Percentiles rank a stretch among this genome's conserved stretches.
Conservation (phyloP, 208 protist species). For the Polymyxa betae region DNA sequence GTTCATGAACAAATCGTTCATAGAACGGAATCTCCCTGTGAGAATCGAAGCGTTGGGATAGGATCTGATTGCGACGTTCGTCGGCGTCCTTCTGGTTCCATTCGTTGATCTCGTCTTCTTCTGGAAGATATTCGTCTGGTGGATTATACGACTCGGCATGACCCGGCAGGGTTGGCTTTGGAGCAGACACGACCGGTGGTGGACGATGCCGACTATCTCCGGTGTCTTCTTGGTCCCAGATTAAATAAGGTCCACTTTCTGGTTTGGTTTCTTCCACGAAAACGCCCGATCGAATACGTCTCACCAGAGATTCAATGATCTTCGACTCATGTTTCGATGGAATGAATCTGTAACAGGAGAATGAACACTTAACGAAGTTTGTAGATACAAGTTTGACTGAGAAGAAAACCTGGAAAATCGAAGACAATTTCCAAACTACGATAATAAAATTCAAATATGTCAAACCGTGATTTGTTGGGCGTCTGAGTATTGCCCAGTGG, state of each 20-base stretch:
- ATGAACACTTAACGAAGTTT: background rate
- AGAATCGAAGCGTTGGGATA: constrained; percentile 78
- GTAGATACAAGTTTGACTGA: no score
- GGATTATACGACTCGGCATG: constrained; percentile 97
- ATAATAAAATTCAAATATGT: background rate
- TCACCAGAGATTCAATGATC: constrained; percentile 70
- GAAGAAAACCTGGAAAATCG: constrained; percentile 7
- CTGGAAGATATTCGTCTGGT: constrained; percentile 71
- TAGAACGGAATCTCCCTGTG: constrained; percentile 76
- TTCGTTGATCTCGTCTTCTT: constrained; percentile 69
- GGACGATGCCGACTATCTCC: background rate
- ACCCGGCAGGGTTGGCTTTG: constrained; percentile 73
- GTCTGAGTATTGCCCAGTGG: background rate
- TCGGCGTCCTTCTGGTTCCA: constrained; percentile 84
- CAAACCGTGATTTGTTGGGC: constrained; percentile 2
- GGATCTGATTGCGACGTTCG: constrained; percentile 84
- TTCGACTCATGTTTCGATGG: constrained; percentile 76
- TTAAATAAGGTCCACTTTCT: constrained; percentile 50
- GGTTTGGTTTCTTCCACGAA: constrained; percentile 25
- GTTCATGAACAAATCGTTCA: constrained; percentile 90
- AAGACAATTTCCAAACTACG: background rate
- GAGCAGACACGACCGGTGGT: constrained; percentile 66
- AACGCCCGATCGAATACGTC: constrained; percentile 68
- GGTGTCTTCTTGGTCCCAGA: constrained; percentile 61
- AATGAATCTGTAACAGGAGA: background rate